A percentile compares a stretch with the other conserved stretches of the same genome.
Evolutionary conservation across 305 asterid species (phyloP).

Genomic region (Stenogyne calaminthoides): DNA sequence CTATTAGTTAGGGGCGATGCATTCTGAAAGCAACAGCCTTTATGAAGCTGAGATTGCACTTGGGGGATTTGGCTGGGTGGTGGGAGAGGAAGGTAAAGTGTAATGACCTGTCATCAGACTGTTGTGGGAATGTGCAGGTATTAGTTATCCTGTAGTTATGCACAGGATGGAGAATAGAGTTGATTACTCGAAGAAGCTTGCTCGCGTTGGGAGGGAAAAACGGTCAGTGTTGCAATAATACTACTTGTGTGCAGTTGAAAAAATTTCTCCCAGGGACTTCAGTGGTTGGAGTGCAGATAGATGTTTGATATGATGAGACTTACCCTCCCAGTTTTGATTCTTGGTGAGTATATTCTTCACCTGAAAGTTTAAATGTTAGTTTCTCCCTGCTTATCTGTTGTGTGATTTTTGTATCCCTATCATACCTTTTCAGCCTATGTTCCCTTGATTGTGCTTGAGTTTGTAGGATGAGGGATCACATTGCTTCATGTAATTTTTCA

Average conservation of each 20-base stretch:
- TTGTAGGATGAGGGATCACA: background rate
- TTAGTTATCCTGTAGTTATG: conserved; percentile 92
- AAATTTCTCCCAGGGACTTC: background rate
- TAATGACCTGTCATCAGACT: conserved; percentile 38
- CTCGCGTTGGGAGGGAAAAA: conserved; percentile 42
- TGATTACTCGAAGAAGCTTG: conserved; percentile 73
- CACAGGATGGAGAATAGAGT: conserved; percentile 94
- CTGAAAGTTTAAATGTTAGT: background rate
- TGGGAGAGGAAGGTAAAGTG: conserved; percentile 75
- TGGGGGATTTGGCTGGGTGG: conserved; percentile 85
- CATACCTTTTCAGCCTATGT: background rate
- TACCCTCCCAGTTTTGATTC: conserved; percentile 15
- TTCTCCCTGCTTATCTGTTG: background rate
- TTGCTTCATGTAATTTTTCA: background rate
- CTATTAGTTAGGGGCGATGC: conserved; percentile 99
- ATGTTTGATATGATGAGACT: conserved; percentile 14
- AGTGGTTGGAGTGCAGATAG: conserved; percentile 6
- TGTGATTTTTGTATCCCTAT: background rate
- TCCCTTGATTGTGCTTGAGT: conserved; percentile 3
- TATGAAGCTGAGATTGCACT: conserved; percentile 97
- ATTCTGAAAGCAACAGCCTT: conserved; percentile 78
- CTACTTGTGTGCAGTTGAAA: conserved; percentile 29
- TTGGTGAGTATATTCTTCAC: conserved; percentile 4
- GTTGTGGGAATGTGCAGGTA: conserved; percentile 46
- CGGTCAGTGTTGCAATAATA: conserved; percentile 41